Conservation (phyloP, 2,329 filamentous ascomycete species). For the Penicillium palitans region DNA sequence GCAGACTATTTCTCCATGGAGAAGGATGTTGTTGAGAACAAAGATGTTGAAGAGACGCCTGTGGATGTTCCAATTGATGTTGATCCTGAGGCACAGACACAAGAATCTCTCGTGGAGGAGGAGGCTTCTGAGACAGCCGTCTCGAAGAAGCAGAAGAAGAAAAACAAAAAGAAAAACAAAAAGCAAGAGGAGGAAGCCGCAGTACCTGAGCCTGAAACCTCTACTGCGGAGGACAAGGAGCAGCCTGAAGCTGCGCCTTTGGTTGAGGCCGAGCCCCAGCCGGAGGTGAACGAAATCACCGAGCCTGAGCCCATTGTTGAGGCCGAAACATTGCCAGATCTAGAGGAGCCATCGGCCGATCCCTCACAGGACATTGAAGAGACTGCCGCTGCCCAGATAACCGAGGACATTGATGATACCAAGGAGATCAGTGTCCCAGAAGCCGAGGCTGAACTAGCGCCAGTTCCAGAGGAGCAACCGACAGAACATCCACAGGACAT, state of each 20-base stretch:
- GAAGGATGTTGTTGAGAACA: constrained; percentile 4
- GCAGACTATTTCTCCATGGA: constrained; percentile 6
- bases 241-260: constrained; percentile 12
- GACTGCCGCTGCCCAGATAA: background rate
- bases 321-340: constrained; percentile 3
- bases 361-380: constrained; percentile 4
- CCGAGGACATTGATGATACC: background rate
- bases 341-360: constrained; percentile 2
- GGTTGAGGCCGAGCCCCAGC: constrained; percentile 2
- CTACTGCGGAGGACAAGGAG: constrained; percentile 20
- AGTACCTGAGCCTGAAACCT: constrained; percentile 6
- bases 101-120: constrained; percentile 5
- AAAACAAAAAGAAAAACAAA: constrained; percentile 20
- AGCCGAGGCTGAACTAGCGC: constrained; percentile 1
- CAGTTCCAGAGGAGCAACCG: constrained; percentile 6
- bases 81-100: constrained; percentile 1
- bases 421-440: background rate
- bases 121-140: constrained; percentile 11
- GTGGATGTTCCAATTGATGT: constrained; percentile 10
- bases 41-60: constrained; percentile 3
- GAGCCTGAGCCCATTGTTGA: constrained; percentile 8
- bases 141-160: constrained; percentile 26
- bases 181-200: constrained; percentile 15
- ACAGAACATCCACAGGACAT: background rate
- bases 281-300: constrained; percentile 1